A percentile compares a stretch with the other conserved stretches of the same genome.
These are phyloP conservation scores for Linderina pennispora DNA, from an alignment of 192 early-diverging fungal genomes.

Conservation along the genomic window DNA sequence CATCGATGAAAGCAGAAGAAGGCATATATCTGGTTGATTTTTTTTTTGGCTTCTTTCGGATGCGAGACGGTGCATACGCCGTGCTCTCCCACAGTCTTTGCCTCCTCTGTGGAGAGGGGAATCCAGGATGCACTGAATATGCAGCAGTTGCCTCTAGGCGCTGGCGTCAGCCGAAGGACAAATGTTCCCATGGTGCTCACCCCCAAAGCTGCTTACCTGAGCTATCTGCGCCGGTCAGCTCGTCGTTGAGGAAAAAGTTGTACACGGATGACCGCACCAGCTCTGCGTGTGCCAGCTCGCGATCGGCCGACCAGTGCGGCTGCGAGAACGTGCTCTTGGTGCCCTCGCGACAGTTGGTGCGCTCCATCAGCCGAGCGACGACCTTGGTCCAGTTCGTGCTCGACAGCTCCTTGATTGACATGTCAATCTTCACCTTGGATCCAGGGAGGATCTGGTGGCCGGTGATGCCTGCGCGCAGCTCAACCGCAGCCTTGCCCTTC, in stretches of 20 bases:
- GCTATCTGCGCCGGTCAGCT: constrained; percentile 6
- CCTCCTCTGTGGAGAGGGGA: too few relatives aligned
- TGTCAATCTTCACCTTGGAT: constrained; percentile 22
- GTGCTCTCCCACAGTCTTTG: too few relatives aligned
- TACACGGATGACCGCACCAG: constrained; percentile 39
- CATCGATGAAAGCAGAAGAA: too few relatives aligned
- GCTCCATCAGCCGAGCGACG: constrained; percentile 28
- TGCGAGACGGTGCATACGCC: too few relatives aligned
- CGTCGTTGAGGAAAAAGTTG: constrained; percentile 39
- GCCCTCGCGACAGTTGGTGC: constrained; percentile 29
- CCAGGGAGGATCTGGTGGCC: constrained; percentile 29
- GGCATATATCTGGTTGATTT: too few relatives aligned
- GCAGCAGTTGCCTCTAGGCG: too few relatives aligned
- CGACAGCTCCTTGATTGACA: constrained; percentile 39
- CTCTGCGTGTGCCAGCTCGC: constrained; percentile 19
- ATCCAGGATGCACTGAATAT: too few relatives aligned
- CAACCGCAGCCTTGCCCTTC: constrained; percentile 34
- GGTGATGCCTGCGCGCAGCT: constrained; percentile 18
- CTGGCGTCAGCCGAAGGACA: too few relatives aligned
- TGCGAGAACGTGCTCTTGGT: constrained; percentile 11
- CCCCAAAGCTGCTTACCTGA: too few relatives aligned
- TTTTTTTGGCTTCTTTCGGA: too few relatives aligned
- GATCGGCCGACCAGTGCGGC: constrained; percentile 34
- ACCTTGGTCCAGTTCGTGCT: constrained; percentile 35
- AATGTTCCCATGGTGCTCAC: too few relatives aligned